phyloP scores from a whole-genome alignment of 2,329 filamentous ascomycete genomes.

The Leptosphaerulina australis region DNA sequence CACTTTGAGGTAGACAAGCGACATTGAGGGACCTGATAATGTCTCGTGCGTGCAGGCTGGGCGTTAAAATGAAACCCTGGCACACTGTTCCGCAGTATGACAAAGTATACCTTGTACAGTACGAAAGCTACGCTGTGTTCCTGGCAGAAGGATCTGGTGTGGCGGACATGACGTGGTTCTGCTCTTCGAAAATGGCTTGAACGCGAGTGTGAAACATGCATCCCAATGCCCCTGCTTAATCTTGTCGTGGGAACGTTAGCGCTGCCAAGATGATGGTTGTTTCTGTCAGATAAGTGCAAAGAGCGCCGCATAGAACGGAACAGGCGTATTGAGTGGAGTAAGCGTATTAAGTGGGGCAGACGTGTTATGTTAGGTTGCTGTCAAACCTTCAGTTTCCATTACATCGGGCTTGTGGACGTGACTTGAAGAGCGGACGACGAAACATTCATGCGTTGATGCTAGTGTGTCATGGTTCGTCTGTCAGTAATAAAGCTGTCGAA shows the following conservation, averaged over 20 bases:
- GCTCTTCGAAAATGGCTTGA: constrained; percentile 13
- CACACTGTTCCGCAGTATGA: constrained; percentile 6
- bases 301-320: too few species aligned
- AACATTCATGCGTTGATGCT: constrained; percentile 11
- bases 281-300: constrained; percentile 23
- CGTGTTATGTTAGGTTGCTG: constrained; percentile 20
- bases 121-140: constrained; percentile 11
- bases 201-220: constrained; percentile 31
- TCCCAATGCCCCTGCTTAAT: constrained; percentile 21
- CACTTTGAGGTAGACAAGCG: constrained; percentile 27
- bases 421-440: not conserved
- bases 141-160: constrained; percentile 5
- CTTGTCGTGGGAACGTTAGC: constrained; percentile 17
- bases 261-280: constrained; percentile 32
- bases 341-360: too few species aligned
- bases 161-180: constrained; percentile 17
- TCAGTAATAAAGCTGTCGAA: not conserved
- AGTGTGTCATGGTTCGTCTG: not conserved
- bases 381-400: constrained; percentile 19
- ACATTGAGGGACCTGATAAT: constrained; percentile 30
- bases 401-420: constrained; percentile 1
- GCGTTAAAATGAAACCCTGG: constrained; percentile 22
- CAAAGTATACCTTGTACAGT: constrained; percentile 4
- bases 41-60: constrained; percentile 24
- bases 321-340: too few species aligned